phyloP scores from a whole-genome alignment of 257 asterid genomes.

The Petrea volubilis region DNA sequence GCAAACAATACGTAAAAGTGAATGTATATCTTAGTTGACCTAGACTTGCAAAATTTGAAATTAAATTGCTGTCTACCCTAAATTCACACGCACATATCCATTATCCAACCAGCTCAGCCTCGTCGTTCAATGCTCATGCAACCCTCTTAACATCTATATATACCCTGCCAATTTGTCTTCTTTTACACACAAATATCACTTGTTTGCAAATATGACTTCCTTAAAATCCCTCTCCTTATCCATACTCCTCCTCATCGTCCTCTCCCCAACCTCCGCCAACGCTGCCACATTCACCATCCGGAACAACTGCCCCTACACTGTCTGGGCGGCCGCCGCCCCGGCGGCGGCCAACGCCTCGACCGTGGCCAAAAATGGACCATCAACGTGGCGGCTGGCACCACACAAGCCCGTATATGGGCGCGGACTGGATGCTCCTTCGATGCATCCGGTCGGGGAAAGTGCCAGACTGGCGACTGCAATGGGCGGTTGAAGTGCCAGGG shows the following conservation, averaged over 20 bases:
- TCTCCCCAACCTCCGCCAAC: constrained; percentile 5
- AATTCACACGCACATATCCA: too few species aligned
- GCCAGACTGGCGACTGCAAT: constrained; percentile 56
- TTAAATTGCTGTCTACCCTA: too few species aligned
- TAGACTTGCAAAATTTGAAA: too few species aligned
- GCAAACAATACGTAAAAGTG: too few species aligned
- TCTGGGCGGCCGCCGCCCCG: constrained; percentile 45
- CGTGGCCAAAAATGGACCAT: constrained; percentile 43
- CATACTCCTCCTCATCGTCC: neutral
- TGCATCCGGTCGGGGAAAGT: constrained; percentile 35
- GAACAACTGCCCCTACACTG: constrained; percentile 35
- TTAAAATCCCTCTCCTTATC: neutral
- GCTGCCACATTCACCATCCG: constrained; percentile 31
- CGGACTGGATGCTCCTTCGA: constrained; percentile 43
- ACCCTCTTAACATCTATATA: too few species aligned
- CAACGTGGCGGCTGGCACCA: constrained; percentile 34
- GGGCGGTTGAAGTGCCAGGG: constrained; percentile 41
- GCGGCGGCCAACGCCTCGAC: constrained; percentile 41
- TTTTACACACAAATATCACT: neutral
- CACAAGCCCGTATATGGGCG: constrained; percentile 40
- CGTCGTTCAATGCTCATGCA: too few species aligned
- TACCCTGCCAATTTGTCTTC: neutral
- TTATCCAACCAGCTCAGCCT: too few species aligned
- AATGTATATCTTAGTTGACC: too few species aligned
- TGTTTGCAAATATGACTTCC: too few species aligned